Percentiles rank a stretch among this genome's conserved stretches.
These are phyloP conservation scores for Chlorella sp. DNA, from an alignment of 139 green algal genomes.

Conservation along the genomic window DNA sequence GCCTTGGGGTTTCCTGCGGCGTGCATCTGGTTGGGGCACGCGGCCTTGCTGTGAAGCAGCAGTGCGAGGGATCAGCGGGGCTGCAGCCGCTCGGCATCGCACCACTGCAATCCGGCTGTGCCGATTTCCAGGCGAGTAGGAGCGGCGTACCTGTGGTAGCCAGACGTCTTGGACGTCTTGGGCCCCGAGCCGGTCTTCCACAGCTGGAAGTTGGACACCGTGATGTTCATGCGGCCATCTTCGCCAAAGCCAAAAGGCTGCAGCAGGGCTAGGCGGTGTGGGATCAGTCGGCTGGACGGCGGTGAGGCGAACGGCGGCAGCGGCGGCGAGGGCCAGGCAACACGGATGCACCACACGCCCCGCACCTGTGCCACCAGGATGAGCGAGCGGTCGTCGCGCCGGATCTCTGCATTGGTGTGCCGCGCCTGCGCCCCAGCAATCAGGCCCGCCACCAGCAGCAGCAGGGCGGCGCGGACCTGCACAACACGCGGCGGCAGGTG, in stretches of 20 bases:
- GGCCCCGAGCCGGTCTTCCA: background rate
- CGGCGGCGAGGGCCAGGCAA: too few species aligned
- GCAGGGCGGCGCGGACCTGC: background rate
- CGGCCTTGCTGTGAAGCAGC: background rate
- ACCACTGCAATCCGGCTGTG: too few species aligned
- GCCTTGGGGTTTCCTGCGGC: too few species aligned
- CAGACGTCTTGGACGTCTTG: background rate
- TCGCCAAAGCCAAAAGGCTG: slow-evolving; percentile 69
- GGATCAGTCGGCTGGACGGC: too few species aligned
- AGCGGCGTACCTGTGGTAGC: background rate
- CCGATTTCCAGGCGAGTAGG: too few species aligned
- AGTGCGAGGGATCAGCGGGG: background rate
- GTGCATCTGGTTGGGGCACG: too few species aligned
- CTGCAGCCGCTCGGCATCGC: background rate
- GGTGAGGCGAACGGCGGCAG: too few species aligned
- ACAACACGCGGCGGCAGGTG: too few species aligned
- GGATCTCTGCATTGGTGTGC: slow-evolving; percentile 36
- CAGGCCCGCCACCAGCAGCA: background rate
- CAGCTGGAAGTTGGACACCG: slow-evolving; percentile 52
- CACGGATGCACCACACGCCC: too few species aligned
- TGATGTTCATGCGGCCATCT: slow-evolving; percentile 61
- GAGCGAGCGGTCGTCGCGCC: slow-evolving; percentile 61
- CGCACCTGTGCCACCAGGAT: slow-evolving; percentile 60
- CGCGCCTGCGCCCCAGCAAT: background rate
- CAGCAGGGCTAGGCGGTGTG: too few species aligned